Percentiles rank a stretch among this genome's conserved stretches.
phyloP scores from a whole-genome alignment of 1,284 basidiomycete species.

The Moesziomyces parantarcticus region DNA sequence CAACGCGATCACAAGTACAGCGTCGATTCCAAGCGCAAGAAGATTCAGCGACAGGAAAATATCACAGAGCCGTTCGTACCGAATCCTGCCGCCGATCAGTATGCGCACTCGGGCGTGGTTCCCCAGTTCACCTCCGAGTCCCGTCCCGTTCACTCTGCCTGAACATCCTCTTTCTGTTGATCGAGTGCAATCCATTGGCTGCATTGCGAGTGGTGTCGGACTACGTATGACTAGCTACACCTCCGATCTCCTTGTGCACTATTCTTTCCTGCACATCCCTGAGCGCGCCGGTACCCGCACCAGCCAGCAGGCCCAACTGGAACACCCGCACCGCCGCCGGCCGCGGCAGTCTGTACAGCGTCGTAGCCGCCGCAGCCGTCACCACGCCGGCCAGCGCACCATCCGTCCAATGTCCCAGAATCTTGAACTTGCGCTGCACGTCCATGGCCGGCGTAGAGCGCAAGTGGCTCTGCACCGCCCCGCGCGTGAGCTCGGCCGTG shows the following conservation, averaged over 20 bases:
- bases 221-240: constrained; percentile 42
- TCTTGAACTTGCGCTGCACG: constrained; percentile 8
- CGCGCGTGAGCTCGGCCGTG: constrained; percentile 16
- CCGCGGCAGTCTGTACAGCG: constrained; percentile 40
- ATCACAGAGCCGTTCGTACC: constrained; percentile 21
- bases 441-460: background rate
- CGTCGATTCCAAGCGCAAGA: constrained; percentile 34
- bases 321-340: constrained; percentile 29
- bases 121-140: constrained; percentile 27
- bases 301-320: constrained; percentile 40
- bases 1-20: constrained; percentile 21
- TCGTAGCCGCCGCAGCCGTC: constrained; percentile 36
- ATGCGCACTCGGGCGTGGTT: constrained; percentile 20
- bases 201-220: background rate
- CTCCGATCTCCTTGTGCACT: constrained; percentile 34
- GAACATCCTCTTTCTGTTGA: background rate
- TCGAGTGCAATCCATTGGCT: too few species aligned
- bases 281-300: constrained; percentile 39
- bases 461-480: constrained; percentile 11
- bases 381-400: constrained; percentile 50
- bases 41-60: constrained; percentile 17
- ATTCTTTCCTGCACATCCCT: constrained; percentile 39
- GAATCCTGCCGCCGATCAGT: constrained; percentile 31
- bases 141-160: constrained; percentile 11
- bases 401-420: constrained; percentile 59